Evolutionary conservation across 1,139 yeast genomes (phyloP).

Genomic region (Lodderomyces pseudojiufengensis): DNA sequence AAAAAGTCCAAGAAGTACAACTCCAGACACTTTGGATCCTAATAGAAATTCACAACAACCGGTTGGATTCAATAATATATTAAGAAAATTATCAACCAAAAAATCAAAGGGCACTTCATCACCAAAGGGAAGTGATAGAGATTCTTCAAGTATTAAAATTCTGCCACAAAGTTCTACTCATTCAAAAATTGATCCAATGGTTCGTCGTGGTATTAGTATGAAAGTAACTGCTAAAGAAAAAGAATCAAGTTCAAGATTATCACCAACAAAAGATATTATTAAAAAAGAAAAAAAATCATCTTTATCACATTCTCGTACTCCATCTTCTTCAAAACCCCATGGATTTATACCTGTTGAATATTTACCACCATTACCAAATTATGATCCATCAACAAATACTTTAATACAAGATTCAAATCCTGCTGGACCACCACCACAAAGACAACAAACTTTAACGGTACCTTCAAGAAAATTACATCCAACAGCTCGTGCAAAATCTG

Average conservation of each 20-base stretch:
- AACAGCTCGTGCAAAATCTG: conserved; percentile 84
- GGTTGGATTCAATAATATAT: conserved; percentile 33
- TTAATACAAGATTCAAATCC: conserved; percentile 14
- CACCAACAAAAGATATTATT: conserved; percentile 5
- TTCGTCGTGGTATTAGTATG: conserved; percentile 62
- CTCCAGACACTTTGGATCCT: conserved; percentile 35
- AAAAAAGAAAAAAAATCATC: conserved; percentile 6
- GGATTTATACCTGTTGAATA: conserved; percentile 47
- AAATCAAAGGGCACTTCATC: conserved; percentile 20
- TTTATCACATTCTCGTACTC: conserved; percentile 27
- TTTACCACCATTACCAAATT: conserved; percentile 48
- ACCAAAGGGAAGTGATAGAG: conserved; percentile 6
- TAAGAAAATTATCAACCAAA: conserved; percentile 39
- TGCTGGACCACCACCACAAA: conserved; percentile 4
- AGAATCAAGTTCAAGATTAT: conserved; percentile 22
- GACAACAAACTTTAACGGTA: conserved; percentile 3
- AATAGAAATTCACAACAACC: conserved; percentile 19
- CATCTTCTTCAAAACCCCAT: conserved; percentile 30
- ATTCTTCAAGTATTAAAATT: conserved; percentile 7
- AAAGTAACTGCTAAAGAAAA: conserved; percentile 58
- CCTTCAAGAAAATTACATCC: conserved; percentile 51
- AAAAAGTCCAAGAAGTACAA: conserved; percentile 26
- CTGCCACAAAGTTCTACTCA: conserved; percentile 7
- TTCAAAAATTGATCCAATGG: conserved; percentile 40
- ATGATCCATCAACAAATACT: conserved; percentile 30